phyloP scores from a whole-genome alignment of 345 rosid species.

The Zanthoxylum bungeanum region DNA sequence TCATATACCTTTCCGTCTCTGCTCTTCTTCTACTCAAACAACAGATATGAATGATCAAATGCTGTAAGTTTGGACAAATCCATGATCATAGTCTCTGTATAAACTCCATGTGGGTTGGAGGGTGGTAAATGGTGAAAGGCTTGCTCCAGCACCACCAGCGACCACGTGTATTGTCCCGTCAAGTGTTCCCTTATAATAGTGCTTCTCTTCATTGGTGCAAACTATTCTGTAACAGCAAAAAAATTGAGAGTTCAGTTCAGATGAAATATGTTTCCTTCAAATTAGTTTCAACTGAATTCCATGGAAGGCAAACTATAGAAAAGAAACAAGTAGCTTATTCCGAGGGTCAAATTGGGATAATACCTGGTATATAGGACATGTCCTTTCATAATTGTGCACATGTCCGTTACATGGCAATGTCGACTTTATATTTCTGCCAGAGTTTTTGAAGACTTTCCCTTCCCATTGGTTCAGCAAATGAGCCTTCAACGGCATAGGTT shows the following conservation, averaged over 20 bases:
- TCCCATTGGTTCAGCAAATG: constrained; percentile 71
- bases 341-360: neutral
- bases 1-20: constrained; percentile 62
- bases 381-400: constrained; percentile 74
- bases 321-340: constrained; percentile 8
- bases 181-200: constrained; percentile 36
- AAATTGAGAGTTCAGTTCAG: neutral
- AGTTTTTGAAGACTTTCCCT: constrained; percentile 65
- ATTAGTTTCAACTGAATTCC: neutral
- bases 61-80: constrained; percentile 54
- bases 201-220: constrained; percentile 50
- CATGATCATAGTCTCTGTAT: constrained; percentile 45
- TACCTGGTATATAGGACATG: constrained; percentile 76
- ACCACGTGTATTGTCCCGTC: constrained; percentile 70
- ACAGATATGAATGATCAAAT: constrained; percentile 43
- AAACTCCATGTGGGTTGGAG: constrained; percentile 54
- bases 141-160: constrained; percentile 72
- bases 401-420: constrained; percentile 70
- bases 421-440: constrained; percentile 81
- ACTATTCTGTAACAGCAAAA: constrained; percentile 41
- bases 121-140: constrained; percentile 41
- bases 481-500: constrained; percentile 47
- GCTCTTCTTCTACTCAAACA: constrained; percentile 70
- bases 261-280: neutral
- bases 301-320: neutral